phyloP scores from a whole-genome alignment of 352 stramenopile species.

The Globisporangium solare region DNA sequence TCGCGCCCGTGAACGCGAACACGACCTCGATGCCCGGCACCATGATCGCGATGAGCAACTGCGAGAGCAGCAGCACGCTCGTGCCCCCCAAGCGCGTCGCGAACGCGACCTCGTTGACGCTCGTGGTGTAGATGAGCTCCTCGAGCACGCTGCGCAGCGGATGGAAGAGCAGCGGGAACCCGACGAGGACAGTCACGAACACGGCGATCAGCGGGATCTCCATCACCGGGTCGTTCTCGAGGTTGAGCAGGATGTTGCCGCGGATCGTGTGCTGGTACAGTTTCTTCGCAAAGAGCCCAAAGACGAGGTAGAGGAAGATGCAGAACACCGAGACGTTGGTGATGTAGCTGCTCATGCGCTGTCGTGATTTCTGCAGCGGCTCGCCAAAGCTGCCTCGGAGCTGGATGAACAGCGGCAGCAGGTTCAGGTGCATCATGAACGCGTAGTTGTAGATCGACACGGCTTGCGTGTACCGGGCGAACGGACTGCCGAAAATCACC shows the following conservation, averaged over 20 bases:
- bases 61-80: slow-evolving; percentile 20
- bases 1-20: slow-evolving; percentile 64
- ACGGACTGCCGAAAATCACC: slow-evolving; percentile 21
- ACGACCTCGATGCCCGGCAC: slow-evolving; percentile 56
- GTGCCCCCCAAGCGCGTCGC: slow-evolving; percentile 44
- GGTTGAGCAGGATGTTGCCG: slow-evolving; percentile 78
- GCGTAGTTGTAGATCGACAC: slow-evolving; percentile 81
- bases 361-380: slow-evolving; percentile 33
- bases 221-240: slow-evolving; percentile 71
- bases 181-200: slow-evolving; percentile 67
- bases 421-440: slow-evolving; percentile 86
- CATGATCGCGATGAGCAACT: slow-evolving; percentile 29
- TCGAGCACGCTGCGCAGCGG: slow-evolving; percentile 58
- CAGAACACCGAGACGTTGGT: slow-evolving; percentile 43
- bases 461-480: slow-evolving; percentile 45
- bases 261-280: slow-evolving; percentile 53
- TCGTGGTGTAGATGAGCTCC: slow-evolving; percentile 46
- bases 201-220: slow-evolving; percentile 59
- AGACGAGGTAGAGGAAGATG: slow-evolving; percentile 53
- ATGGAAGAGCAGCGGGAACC: slow-evolving; percentile 73
- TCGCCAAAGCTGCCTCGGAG: slow-evolving; percentile 55
- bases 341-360: slow-evolving; percentile 57
- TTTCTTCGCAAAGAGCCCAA: slow-evolving; percentile 44
- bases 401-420: slow-evolving; percentile 71
- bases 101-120: slow-evolving; percentile 41